Evolutionary conservation across 345 rosid species (phyloP), one percentile per base, ranked within the genome.

Genomic region (Viola odorata): DNA sequence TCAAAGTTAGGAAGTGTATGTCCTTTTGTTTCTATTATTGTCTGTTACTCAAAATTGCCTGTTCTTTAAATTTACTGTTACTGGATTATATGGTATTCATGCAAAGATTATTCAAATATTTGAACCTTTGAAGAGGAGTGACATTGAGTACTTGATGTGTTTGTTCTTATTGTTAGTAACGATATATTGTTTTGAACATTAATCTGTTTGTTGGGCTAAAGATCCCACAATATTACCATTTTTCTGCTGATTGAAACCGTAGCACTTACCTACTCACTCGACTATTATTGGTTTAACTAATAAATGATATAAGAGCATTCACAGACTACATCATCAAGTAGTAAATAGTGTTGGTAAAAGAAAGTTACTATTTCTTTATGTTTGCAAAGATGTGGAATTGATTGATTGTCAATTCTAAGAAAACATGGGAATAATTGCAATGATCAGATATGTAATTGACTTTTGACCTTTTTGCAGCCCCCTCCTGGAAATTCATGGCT

Each of bases 401-500:
- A n/a, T n/a, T n/a, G n/a, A 44, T 44, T 55, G 40, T 55, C 39
- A 41, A 17, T 49, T 12, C 12, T 12, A 16, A 45, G 8, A 16
- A 41, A 41, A 59, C 44, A 12, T 55, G 50, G 32, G 13, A 32
- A 41, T 17, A 42, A 51, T 32, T 60, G 53, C 59, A 15, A 16
- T 9, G n/a, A 5, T 12, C 53, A 40, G 45, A 8, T 55, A 42
- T 52, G 59, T 36, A 63, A 63, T 61, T 76, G 69, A 38, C 72
- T 66, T 58, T 57, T 71, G 55, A 66, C 66, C 61, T 58, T 69
- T 58, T 73, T 77, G 80, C 92, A 90, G 99, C 79, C 84, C 64
- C 62, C 88, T 69, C 49, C 86, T 58, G 97, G 91, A 75, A 86
- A 78, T 80, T 90, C 97, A 37, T 94, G 99, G 99, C 72, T 94